Evolutionary conservation across 2,329 filamentous ascomycete species (phyloP), one percentile per base, ranked within the genome.

Genomic region (Botrytis medusae): DNA sequence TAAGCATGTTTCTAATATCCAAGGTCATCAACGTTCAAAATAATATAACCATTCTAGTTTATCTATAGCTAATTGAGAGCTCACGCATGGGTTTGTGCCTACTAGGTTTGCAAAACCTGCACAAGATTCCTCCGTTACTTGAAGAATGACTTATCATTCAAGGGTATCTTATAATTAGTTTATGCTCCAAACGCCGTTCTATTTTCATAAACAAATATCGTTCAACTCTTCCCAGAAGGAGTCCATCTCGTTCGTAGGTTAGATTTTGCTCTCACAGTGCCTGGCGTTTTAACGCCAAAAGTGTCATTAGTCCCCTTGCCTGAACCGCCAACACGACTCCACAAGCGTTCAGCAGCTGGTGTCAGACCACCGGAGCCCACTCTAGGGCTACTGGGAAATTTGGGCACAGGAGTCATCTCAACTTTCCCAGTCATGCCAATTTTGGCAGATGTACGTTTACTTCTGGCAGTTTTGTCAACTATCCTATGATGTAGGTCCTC

Each of bases 401-500:
- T 89, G 14, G 93, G 92, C n/a, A 90, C 87, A 0, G 90, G 90
- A 4, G 88, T 90, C 73, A 83, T 83, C 46, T 88, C 86, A 20
- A 84, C 85, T 77, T 86, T 92, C 22, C 87, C 90, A 6, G 86
- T 89, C 75, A 89, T 86, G 37, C 89, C 90, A 29, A 87, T 84
- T 72, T 86, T 87, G 12, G 87, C 86, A 7, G 88, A 86, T 40
- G 87, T 86, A 68, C 91, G 88, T 81, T 94, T 95, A 4, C 87
- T 91, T 78, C 90, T 89, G 20, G 92, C 89, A 34, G 93, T 93
- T 69, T 89, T 89, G 75, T 97, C 95, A 3, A 98, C 94, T 87
- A 98, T 93, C 51, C 91, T 89, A 79, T 95, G 90, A 81, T 97
- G 94, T 42, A 98, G 84, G 51, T 89, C 90, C 83, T 98, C 96